phyloP scores from a whole-genome alignment of 2,329 filamentous ascomycete species.

The Thelonectria rubi region DNA sequence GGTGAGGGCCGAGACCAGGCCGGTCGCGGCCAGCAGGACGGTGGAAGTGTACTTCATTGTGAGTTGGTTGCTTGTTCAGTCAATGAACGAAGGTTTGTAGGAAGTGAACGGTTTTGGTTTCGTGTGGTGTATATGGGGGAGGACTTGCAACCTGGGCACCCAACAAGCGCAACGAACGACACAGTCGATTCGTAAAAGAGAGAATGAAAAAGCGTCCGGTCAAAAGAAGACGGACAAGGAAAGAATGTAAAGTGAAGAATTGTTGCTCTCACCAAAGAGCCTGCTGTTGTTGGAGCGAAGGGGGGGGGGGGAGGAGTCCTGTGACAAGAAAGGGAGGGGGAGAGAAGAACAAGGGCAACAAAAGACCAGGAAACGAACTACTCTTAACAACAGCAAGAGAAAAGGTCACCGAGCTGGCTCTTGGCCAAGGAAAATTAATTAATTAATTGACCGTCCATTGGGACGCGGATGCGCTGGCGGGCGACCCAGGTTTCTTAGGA shows the following conservation, averaged over 20 bases:
- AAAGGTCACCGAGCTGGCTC: no score
- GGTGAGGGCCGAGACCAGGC: slow-evolving; percentile 44
- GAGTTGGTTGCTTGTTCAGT: background rate
- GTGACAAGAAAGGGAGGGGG: background rate
- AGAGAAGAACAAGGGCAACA: background rate
- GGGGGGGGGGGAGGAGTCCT: background rate
- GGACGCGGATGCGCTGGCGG: background rate
- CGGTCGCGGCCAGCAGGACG: slow-evolving; percentile 42
- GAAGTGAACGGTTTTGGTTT: background rate
- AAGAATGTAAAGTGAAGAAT: background rate
- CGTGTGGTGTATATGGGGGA: no score
- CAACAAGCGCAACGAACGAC: background rate
- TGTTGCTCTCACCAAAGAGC: slow-evolving; percentile 1
- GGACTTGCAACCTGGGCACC: background rate
- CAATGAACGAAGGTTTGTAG: background rate
- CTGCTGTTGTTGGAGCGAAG: background rate
- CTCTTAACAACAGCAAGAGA: no score
- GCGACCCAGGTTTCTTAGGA: no score
- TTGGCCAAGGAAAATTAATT: background rate
- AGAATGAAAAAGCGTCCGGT: background rate
- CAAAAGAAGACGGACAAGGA: background rate
- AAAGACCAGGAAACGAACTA: no score
- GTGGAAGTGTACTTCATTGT: slow-evolving; percentile 47
- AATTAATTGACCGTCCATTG: slow-evolving; percentile 3
- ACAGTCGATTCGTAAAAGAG: background rate